Evolutionary conservation across 148 eudicot genomes (phyloP).

Genomic region (Vaccinium vitisidaea): DNA sequence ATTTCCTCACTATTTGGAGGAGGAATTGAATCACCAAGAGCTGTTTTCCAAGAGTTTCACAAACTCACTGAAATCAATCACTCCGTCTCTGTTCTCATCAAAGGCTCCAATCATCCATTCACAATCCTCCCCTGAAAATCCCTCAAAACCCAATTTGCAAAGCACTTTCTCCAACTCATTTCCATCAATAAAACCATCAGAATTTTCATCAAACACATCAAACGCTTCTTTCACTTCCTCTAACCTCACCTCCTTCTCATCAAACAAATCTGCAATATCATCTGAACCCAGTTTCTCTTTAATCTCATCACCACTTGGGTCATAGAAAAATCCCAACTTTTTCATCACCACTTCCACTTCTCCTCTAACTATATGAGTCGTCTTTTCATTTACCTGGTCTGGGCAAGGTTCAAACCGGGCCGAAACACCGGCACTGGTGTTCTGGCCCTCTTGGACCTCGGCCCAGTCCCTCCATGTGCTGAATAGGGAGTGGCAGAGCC

Average conservation of each 20-base stretch:
- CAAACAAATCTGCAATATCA: slow-evolving; percentile 34
- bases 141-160: slow-evolving; percentile 33
- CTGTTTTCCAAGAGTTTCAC: slow-evolving; percentile 35
- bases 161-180: slow-evolving; percentile 44
- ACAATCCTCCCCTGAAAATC: slow-evolving; percentile 32
- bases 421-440: background rate
- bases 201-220: slow-evolving; percentile 54
- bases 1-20: background rate
- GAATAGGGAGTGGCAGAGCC: slow-evolving; percentile 7
- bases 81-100: slow-evolving; percentile 51
- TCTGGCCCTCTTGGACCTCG: no score
- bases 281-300: background rate
- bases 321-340: slow-evolving; percentile 22
- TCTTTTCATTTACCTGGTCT: background rate
- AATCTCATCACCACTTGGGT: slow-evolving; percentile 17
- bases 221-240: slow-evolving; percentile 57
- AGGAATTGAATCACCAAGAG: background rate
- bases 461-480: background rate
- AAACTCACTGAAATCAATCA: slow-evolving; percentile 49
- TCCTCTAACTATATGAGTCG: background rate
- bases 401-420: background rate
- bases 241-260: slow-evolving; percentile 36
- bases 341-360: slow-evolving; percentile 41
- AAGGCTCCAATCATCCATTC: slow-evolving; percentile 40
- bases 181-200: slow-evolving; percentile 63